A percentile compares a stretch with the other conserved stretches of the same genome.
These are phyloP conservation scores for Cystobasidium slooffiae DNA, from an alignment of 1,284 basidiomycete species.

Conservation along the genomic window DNA sequence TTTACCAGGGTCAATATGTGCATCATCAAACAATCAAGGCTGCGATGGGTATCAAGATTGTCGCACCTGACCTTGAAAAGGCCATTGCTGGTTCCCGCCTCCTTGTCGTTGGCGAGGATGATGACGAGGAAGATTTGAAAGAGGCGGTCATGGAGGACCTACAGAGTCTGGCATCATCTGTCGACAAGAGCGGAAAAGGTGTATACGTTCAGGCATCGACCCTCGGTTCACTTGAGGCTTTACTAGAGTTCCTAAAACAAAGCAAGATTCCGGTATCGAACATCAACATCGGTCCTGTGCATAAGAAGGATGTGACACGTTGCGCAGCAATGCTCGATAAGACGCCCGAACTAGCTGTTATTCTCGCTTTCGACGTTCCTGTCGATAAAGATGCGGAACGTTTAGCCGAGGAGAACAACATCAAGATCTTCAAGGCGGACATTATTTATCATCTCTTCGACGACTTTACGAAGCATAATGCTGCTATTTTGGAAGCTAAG, in stretches of 20 bases:
- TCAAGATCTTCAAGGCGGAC: conserved; percentile 91
- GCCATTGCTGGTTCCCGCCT: conserved; percentile 98
- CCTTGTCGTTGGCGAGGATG: conserved; percentile 87
- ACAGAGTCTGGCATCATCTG: conserved; percentile 83
- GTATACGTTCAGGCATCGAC: conserved; percentile 98
- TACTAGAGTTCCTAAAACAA: conserved; percentile 91
- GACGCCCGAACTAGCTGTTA: conserved; percentile 91
- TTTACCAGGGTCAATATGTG: conserved; percentile 82
- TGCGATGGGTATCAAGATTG: conserved; percentile 94
- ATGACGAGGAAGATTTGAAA: conserved; percentile 91
- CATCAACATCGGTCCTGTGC: conserved; percentile 97
- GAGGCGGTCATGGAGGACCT: conserved; percentile 98
- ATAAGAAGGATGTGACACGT: conserved; percentile 94
- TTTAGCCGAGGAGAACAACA: conserved; percentile 89
- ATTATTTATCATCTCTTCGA: conserved; percentile 99
- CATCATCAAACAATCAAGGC: conserved; percentile 99
- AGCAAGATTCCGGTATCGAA: conserved; percentile 93
- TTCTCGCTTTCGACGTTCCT: conserved; percentile 94
- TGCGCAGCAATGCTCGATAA: conserved; percentile 93
- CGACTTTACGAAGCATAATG: conserved; percentile 94
- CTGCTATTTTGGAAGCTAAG: conserved; percentile 90
- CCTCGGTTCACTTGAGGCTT: conserved; percentile 93
- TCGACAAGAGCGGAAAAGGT: conserved; percentile 92
- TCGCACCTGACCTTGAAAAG: conserved; percentile 94
- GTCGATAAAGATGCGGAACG: conserved; percentile 88